Percentiles rank a stretch among this genome's conserved stretches.
These are phyloP conservation scores for Singerocomus inundabilis DNA, from an alignment of 1,284 basidiomycete genomes.

Conservation along the genomic window DNA sequence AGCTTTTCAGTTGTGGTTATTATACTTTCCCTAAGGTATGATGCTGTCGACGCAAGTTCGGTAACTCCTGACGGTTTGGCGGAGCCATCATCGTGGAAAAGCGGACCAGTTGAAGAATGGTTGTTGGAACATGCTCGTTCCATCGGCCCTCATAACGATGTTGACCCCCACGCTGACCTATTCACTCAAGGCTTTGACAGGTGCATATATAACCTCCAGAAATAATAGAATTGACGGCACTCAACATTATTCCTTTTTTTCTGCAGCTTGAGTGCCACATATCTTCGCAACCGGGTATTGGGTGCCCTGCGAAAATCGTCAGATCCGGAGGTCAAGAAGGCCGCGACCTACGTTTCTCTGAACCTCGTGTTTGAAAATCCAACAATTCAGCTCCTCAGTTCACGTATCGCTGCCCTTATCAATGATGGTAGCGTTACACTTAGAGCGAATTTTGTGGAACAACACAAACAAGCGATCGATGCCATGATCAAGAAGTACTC, in stretches of 20 bases:
- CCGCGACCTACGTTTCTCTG: background rate
- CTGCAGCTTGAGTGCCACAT: background rate
- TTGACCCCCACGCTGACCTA: background rate
- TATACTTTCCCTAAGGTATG: too few species aligned
- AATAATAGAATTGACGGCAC: too few species aligned
- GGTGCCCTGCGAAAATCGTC: background rate
- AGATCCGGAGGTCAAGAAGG: background rate
- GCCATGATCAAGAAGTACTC: conserved; percentile 6
- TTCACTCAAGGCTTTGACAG: conserved; percentile 10
- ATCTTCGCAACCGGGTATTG: conserved; percentile 4
- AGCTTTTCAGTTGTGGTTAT: background rate
- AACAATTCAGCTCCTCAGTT: background rate
- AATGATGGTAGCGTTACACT: background rate
- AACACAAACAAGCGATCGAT: conserved; percentile 2
- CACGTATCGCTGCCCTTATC: conserved; percentile 2
- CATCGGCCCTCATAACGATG: background rate
- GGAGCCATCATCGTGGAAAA: background rate
- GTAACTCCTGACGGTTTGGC: too few species aligned
- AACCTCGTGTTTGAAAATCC: conserved; percentile 10
- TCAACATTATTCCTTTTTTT: too few species aligned
- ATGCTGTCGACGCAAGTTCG: too few species aligned
- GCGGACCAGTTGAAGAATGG: conserved; percentile 1
- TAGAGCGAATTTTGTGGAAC: background rate
- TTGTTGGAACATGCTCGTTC: conserved; percentile 1
- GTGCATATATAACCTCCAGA: background rate